phyloP scores from a whole-genome alignment of 2,329 filamentous ascomycete genomes.

The Phaeosphaeria sp. region DNA sequence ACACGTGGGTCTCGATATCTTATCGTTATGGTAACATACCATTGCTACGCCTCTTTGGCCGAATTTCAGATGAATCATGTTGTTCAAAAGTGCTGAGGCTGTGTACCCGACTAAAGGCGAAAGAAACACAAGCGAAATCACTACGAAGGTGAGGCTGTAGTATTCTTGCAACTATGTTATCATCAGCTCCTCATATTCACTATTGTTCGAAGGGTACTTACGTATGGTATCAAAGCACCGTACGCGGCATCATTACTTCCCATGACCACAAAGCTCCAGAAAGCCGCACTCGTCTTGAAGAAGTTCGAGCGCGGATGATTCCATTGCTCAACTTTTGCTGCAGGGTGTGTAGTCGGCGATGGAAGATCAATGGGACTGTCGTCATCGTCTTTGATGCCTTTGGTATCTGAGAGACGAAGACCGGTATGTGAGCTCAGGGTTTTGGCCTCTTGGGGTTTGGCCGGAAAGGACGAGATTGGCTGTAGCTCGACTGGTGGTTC shows the following conservation, averaged over 20 bases:
- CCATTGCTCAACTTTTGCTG: slow-evolving; percentile 63
- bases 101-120: slow-evolving; percentile 71
- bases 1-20: background rate
- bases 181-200: background rate
- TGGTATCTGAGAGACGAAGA: slow-evolving; percentile 24
- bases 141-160: slow-evolving; percentile 66
- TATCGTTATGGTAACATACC: background rate
- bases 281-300: slow-evolving; percentile 64
- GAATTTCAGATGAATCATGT: slow-evolving; percentile 66
- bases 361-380: slow-evolving; percentile 51
- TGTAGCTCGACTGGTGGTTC: slow-evolving; percentile 40
- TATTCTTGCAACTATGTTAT: slow-evolving; percentile 64
- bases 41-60: slow-evolving; percentile 77
- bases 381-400: slow-evolving; percentile 9
- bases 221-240: slow-evolving; percentile 62
- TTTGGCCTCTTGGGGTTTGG: slow-evolving; percentile 29
- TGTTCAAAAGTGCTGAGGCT: slow-evolving; percentile 68
- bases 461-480: slow-evolving; percentile 31
- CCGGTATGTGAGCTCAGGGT: slow-evolving; percentile 13
- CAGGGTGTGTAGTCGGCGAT: slow-evolving; percentile 52
- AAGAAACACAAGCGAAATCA: slow-evolving; percentile 71
- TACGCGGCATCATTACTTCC: slow-evolving; percentile 73
- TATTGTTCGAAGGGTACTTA: slow-evolving; percentile 22
- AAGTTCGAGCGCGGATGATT: slow-evolving; percentile 66
- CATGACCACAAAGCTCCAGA: slow-evolving; percentile 69